Evolutionary conservation across 129 eudicot species (phyloP), one percentile per base, ranked within the genome.

Genomic region (Helichrysum umbraculigerum): DNA sequence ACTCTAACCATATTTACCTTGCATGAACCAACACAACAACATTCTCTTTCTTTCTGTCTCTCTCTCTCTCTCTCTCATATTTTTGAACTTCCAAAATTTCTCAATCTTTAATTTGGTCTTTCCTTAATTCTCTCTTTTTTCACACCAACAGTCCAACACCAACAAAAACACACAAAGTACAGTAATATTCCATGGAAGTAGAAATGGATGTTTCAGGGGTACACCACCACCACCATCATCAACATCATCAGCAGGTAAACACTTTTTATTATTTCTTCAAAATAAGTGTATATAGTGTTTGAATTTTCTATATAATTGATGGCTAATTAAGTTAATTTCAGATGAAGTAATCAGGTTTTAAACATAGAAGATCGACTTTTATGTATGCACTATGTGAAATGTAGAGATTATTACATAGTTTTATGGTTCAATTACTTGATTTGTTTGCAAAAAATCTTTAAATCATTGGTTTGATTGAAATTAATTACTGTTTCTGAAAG

Each of bases 151-250:
- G n/a, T n/a, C 68, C 28, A 57, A 54, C 8, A 54, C 8, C 4
- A 20, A 57, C 4, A 20, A 57, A 16, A 12, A 5, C 17, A 17
- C 21, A 42, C 50, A 17, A 76, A 25, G 28, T 25, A 67, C 51
- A 61, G 56, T 68, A 70, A 59, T 2, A 30, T 19, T 54, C 70
- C 68, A 79, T 68, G 87, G 82, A 69, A 44, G 74, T 62, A 74
- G 82, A 58, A 20, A 88, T 85, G 89, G 89, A 85, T 83, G 80
- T 83, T 78, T 81, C 92, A 59, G 80, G 78, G 68, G 84, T 84
- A 76, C 89, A 83, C 72, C 85, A 64, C 60, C 84, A 80, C 11
- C 83, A 78, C 51, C 87, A 87, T 59, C 85, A 86, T 10, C 89
- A 82, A 21, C 83, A 78, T 50, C 87, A 86, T 54, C 85, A 86